Evolutionary conservation across 75 land plant genomes (phyloP), one percentile per base, ranked within the genome.

Genomic region (Isoetes taiwanensis): DNA sequence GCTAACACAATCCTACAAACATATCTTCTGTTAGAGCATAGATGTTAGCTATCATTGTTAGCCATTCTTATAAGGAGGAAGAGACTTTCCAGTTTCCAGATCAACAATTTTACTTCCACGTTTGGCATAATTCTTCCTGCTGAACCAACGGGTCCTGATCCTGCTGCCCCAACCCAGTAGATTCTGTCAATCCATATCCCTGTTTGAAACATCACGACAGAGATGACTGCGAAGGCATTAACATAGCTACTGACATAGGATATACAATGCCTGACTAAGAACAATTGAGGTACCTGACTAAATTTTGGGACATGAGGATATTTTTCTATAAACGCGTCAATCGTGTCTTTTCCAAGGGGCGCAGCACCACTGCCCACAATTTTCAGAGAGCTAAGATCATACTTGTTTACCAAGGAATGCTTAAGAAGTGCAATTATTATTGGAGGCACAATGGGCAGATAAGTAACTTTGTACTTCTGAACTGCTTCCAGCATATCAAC

Each of bases 71-170:
- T 85, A 75, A 0, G 81, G 81, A 37, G 76, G 55, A 54, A 85
- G 32, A 20, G 79, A 53, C 38, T 61, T 35, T 0, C 86, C 79
- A 25, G 55, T 69, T 1, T 70, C 78, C n/a, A 70, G 64, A 48
- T 90, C 91, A 16, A 90, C 86, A 26, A 90, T 77, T 76, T 82
- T 1, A 75, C 90, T 56, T 85, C 91, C 54, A 72, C 71, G 56
- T 77, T 73, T 32, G 90, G 66, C 30, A 80, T 74, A 31, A 90
- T 39, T 50, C 76, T 4, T 31, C 91, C 96, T 8, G 79, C 82
- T 11, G 96, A 73, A 0, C 96, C 96, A 57, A 81, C 75, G 71
- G n/a, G n/a, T n/a, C n/a, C n/a, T n/a, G n/a, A n/a, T n/a, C n/a
- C n/a, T n/a, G n/a, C n/a, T n/a, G n/a, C n/a, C n/a, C n/a, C n/a